A percentile compares a stretch with the other conserved stretches of the same genome.
phyloP scores from a whole-genome alignment of 306 rosid species.

The Rosa lucieae region DNA sequence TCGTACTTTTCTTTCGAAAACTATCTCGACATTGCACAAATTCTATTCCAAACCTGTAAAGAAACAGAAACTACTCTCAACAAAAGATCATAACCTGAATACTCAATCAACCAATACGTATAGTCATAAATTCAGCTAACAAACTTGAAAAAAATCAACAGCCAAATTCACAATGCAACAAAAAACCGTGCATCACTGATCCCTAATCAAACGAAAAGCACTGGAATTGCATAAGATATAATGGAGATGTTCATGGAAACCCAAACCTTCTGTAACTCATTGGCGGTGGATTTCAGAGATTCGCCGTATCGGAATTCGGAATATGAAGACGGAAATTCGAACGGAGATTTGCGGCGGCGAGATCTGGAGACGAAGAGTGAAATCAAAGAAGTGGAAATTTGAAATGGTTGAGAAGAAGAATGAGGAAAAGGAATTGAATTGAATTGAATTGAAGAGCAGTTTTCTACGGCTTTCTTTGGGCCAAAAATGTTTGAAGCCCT shows the following conservation, averaged over 20 bases:
- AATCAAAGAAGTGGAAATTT: no score
- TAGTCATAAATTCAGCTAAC: not conserved
- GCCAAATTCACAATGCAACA: not conserved
- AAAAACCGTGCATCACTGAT: not conserved
- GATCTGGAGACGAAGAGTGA: not conserved
- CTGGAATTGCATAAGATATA: not conserved
- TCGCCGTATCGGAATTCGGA: constrained; percentile 5
- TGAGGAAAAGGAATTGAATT: no score
- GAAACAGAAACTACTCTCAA: not conserved
- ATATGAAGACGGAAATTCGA: not conserved
- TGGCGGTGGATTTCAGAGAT: constrained; percentile 14
- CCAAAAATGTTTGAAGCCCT: no score
- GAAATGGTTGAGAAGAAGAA: no score
- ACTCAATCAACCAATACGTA: not conserved
- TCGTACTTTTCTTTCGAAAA: not conserved
- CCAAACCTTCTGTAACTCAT: constrained; percentile 94
- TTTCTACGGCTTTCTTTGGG: no score
- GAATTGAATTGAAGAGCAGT: no score
- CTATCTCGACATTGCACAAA: not conserved
- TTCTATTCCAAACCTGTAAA: not conserved
- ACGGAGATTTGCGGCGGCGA: not conserved
- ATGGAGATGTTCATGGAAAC: not conserved
- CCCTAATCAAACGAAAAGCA: not conserved
- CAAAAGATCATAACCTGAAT: not conserved
- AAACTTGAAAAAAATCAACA: not conserved